Base-by-base conservation (phyloP, 805 yeast genomes). In the Ogataea thermomethanolica region DNA sequence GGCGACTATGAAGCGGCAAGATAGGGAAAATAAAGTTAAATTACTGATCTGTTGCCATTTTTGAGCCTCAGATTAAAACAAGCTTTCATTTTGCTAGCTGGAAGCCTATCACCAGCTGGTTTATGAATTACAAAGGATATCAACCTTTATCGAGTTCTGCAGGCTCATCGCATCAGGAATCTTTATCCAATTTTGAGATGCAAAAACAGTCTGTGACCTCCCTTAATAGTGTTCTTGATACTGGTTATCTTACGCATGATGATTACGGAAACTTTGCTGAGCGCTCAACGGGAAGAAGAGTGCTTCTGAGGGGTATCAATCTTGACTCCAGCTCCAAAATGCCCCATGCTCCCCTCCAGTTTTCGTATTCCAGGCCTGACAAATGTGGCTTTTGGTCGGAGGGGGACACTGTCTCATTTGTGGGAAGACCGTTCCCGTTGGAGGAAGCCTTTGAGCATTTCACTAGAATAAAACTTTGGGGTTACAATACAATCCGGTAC, bases 371-470 rank as follows among this genome's bases (percentile, higher is more conserved):
- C 5, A 56, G 66, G 31, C 57, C 71, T 3, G 55, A 60, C 1
- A 58, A 65, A 23, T 65, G 70, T 27, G 58, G 76, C 2, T 85
- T 83, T 54, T 83, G 73, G 53, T 78, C 76, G 31, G 45, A 45
- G n/a, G 95, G 87, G 7, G 90, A 84, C 45, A 58, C 65, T 23
- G 90, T 85, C 3, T 78, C 90, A n/a, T 89, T 86, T 63, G 85
- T 84, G 0, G 87, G 87, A 1, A 69, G 87, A 38, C 96, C 96
- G 0, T 83, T 86, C 53, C 82, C 90, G 0, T 53, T 89, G 9
- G 78, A 71, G 2, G 90, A 86, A 17, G 90, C 93, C 0, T 78
- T 70, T 41, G 65, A 53, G 27, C 96, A 90, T 58, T 66, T 90
- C 30, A 65, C 60, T 8, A 68, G 95, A 42, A 76, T 90, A 56